These are phyloP conservation scores for Dictyostelium citrinum DNA, from an alignment of 78 protist species.

Conservation along the genomic window DNA sequence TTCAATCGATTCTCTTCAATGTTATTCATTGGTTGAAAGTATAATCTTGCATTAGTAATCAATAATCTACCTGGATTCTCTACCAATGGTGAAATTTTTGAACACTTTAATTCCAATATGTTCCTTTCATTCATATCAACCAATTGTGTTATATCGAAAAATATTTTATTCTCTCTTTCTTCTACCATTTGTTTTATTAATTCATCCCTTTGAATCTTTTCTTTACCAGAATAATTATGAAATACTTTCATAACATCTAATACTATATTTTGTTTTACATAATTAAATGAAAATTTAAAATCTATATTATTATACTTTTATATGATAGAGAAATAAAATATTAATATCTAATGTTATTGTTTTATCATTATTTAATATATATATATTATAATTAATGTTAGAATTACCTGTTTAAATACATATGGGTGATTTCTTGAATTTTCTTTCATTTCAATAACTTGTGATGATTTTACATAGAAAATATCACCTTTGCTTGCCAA, in stretches of 20 bases:
- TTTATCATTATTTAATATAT: no score
- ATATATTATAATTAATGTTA: not conserved
- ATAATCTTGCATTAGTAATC: slow-evolving; percentile 80
- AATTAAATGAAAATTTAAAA: slow-evolving; percentile 77
- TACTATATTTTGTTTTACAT: slow-evolving; percentile 24
- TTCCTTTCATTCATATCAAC: slow-evolving; percentile 65
- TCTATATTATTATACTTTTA: not conserved
- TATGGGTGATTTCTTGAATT: slow-evolving; percentile 66
- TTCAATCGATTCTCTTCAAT: slow-evolving; percentile 75
- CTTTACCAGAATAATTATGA: slow-evolving; percentile 25
- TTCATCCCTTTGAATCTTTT: slow-evolving; percentile 17
- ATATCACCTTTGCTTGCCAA: slow-evolving; percentile 4
- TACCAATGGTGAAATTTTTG: slow-evolving; percentile 84
- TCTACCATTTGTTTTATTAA: slow-evolving; percentile 34
- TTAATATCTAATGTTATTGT: no score
- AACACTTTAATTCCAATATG: slow-evolving; percentile 43
- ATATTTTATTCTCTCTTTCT: slow-evolving; percentile 44
- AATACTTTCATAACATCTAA: slow-evolving; percentile 49
- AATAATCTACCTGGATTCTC: slow-evolving; percentile 86
- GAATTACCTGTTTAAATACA: slow-evolving; percentile 28
- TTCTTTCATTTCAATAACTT: slow-evolving; percentile 73
- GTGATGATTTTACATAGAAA: slow-evolving; percentile 43
- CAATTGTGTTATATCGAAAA: slow-evolving; percentile 45
- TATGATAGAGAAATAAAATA: not conserved
- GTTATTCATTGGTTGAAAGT: slow-evolving; percentile 90